Evolutionary conservation across 2,329 filamentous ascomycete genomes (phyloP).

Genomic region (Boeremia lycopersici): DNA sequence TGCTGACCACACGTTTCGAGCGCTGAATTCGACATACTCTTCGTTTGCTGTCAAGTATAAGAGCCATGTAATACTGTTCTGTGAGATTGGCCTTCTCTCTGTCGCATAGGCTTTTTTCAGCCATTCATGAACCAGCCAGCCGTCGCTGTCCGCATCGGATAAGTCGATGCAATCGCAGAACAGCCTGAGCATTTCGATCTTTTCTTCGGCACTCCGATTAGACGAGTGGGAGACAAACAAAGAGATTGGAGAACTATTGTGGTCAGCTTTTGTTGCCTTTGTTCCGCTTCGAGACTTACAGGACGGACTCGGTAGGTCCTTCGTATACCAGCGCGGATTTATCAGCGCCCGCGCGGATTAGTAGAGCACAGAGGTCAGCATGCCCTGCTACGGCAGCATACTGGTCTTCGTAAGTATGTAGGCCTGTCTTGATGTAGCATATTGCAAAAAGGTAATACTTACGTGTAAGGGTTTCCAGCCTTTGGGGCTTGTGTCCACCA

Average conservation of each 20-base stretch:
- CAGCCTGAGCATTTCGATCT: constrained; percentile 22
- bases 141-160: constrained; percentile 12
- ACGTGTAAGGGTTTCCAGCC: constrained; percentile 20
- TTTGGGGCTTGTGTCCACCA: constrained; percentile 22
- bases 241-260: constrained; percentile 13
- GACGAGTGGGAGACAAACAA: constrained; percentile 15
- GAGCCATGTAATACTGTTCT: constrained; percentile 25
- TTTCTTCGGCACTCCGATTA: constrained; percentile 7
- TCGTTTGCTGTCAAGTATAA: constrained; percentile 14
- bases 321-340: constrained; percentile 23
- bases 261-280: background rate
- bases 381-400: constrained; percentile 22
- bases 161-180: constrained; percentile 24
- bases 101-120: constrained; percentile 21
- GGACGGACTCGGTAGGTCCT: constrained; percentile 15
- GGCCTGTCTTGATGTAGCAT: background rate
- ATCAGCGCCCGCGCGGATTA: constrained; percentile 19
- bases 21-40: constrained; percentile 17
- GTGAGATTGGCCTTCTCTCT: constrained; percentile 18
- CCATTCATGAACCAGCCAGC: constrained; percentile 23
- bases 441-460: background rate
- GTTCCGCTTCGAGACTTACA: constrained; percentile 1
- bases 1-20: constrained; percentile 17
- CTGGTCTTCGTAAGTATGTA: background rate
- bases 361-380: constrained; percentile 14